Evolutionary conservation across 2,329 filamentous ascomycete genomes (phyloP), one percentile per base, ranked within the genome.

Genomic region (Epichloe sibirici): DNA sequence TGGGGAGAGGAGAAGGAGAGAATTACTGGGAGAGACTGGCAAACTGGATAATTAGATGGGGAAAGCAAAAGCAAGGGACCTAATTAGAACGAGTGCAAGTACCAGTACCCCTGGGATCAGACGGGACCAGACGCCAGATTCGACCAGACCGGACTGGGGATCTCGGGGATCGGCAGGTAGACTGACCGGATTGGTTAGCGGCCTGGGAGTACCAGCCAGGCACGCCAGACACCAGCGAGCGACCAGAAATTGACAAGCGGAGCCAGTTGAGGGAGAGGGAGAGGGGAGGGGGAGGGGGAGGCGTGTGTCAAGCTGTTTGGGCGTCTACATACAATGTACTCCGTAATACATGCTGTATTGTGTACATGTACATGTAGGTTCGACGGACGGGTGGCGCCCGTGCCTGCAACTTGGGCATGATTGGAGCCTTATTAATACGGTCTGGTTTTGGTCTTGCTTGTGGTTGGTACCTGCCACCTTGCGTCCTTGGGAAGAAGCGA

Each of bases 231-330:
- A n/a, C 23, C 39, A 50, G 40, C 15, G 3, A 23, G n/a, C 42
- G 23, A 23, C 40, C 48, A 45, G 12, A 50, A 53, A 46, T 53
- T 42, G 47, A 43, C 43, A 46, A 47, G 51, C 47, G 47, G 43
- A 49, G 42, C 38, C 15, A 34, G 40, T 23, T 28, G 9, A 31
- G 34, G 13, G 9, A 21, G 17, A 21, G 17, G 17, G 17, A 21
- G 17, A 21, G 17, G 17, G 17, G 17, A 21, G 17, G 17, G 17
- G 17, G 17, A 21, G 17, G 17, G 17, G 17, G 17, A 25, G 17
- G 28, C 28, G 28, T 31, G 28, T 31, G 28, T 8, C 28, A 31
- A 25, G 4, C 23, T 25, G 28, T 9, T 31, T 31, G 28, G 28
- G 28, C 9, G 8, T 9, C 8, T 31, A 31, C 28, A 21, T 21